Evolutionary conservation across 2,329 filamentous ascomycete species (phyloP), one percentile per base, ranked within the genome.

Genomic region (Calonectria hongkongensis): DNA sequence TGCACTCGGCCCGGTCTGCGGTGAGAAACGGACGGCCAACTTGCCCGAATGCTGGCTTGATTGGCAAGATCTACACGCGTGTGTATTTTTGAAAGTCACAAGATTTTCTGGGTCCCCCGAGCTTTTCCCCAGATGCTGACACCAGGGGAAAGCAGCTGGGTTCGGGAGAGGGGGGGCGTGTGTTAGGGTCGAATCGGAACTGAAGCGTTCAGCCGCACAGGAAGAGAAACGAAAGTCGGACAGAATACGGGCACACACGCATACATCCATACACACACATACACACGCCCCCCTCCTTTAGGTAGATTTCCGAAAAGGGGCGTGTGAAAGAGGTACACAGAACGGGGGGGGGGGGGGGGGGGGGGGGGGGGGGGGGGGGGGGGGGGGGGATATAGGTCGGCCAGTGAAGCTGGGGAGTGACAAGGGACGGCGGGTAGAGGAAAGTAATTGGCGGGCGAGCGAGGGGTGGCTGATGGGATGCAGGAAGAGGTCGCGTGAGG

Each of bases 401-500:
- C 18, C 30, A 41, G n/a, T 30, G 39, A n/a, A 41, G 15, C 50
- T 8, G 27, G 8, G 25, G 21, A 25, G n/a, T 18, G 48, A 47
- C 58, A 30, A 54, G 36, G 51, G 21, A 39, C 6, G 33, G 51
- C 25, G 21, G 21, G 30, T n/a, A 36, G 25, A 3, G 16, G 39
- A 16, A 27, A 21, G 36, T 28, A 33, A 50, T 62, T 36, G 63
- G 48, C 6, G 6, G 30, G 30, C 4, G 41, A 18, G 43, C 16
- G 5, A 30, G 33, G 30, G 36, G 64, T 51, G 64, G 69, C 45
- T 43, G 43, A 39, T 48, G 69, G 62, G 41, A 43, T 63, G 63
- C 63, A 71, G 60, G 54, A 48, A 56, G 69, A 63, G 65, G 69
- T 71, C 69, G 69, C 69, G 69, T 71, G 69, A 71, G 69, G 39